Evolutionary conservation across 192 early-diverging fungal species (phyloP), one percentile per base, ranked within the genome.

Genomic region (Obelidium mucronatum): DNA sequence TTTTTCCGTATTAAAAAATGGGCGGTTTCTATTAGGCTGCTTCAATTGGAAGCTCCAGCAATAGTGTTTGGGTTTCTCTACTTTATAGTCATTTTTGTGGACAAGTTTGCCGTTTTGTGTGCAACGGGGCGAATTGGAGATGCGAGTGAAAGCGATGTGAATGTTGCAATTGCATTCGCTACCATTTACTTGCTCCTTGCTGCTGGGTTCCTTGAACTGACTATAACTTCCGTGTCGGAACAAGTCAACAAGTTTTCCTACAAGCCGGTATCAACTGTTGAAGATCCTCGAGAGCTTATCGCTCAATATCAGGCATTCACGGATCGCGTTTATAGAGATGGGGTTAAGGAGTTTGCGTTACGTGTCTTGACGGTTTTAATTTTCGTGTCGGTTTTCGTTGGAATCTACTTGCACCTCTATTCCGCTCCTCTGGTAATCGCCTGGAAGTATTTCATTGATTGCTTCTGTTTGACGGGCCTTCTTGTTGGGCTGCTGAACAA

Each of bases 121-220:
- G n/a, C n/a, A n/a, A n/a, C n/a, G n/a, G n/a, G n/a, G n/a, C n/a
- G n/a, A n/a, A n/a, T n/a, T n/a, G n/a, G n/a, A n/a, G n/a, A n/a
- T n/a, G n/a, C n/a, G n/a, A n/a, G n/a, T n/a, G n/a, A n/a, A n/a
- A n/a, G n/a, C n/a, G n/a, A n/a, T n/a, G n/a, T n/a, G n/a, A n/a
- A n/a, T n/a, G n/a, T n/a, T n/a, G 83, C 75, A 34, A 59, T 76
- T 28, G 59, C 73, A 33, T 87, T 37, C 2, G 83, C 67, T 3
- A 86, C 83, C 22, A 28, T 84, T 15, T 84, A 59, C 70, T 65
- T 84, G 30, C 80, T n/a, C n/a, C n/a, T n/a, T n/a, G n/a, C n/a
- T n/a, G n/a, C n/a, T n/a, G n/a, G n/a, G n/a, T n/a, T n/a, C n/a
- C n/a, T n/a, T n/a, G n/a, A n/a, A n/a, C n/a, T n/a, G n/a, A n/a